Conservation (phyloP, 306 rosid genomes). For the Vigna hirtella region DNA sequence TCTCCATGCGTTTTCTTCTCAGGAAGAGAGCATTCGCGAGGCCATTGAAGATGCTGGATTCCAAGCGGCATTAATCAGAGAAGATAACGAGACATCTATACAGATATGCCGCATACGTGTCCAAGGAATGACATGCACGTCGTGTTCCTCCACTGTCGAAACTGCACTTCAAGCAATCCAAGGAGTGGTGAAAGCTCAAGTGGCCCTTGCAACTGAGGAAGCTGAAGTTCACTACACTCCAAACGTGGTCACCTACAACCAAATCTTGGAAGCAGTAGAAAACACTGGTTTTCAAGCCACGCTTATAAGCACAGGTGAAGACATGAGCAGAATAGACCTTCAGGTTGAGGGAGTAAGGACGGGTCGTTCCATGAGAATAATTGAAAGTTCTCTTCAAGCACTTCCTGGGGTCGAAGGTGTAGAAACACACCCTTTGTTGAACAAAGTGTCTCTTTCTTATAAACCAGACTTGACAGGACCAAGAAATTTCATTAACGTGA, state of each 20-base stretch:
- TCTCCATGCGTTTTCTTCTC: background rate
- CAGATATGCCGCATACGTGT: constrained; percentile 73
- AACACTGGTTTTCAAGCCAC: constrained; percentile 68
- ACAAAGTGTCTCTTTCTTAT: constrained; percentile 73
- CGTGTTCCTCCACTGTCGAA: constrained; percentile 80
- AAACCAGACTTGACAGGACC: constrained; percentile 73
- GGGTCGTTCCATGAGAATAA: constrained; percentile 37
- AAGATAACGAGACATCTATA: constrained; percentile 44
- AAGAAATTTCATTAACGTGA: constrained; percentile 62
- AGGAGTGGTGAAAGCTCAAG: constrained; percentile 68
- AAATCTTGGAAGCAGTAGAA: constrained; percentile 54
- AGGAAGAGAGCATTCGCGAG: constrained; percentile 75
- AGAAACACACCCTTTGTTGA: constrained; percentile 26
- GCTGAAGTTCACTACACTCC: constrained; percentile 79
- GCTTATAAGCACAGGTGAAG: constrained; percentile 64
- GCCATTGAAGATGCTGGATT: constrained; percentile 81
- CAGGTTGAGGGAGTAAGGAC: constrained; percentile 56
- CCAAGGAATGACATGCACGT: constrained; percentile 83
- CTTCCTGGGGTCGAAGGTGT: constrained; percentile 63
- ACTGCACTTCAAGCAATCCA: constrained; percentile 57
- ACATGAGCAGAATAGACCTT: constrained; percentile 72
- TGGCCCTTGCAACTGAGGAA: constrained; percentile 84
- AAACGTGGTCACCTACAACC: constrained; percentile 52
- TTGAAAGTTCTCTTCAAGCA: constrained; percentile 59
- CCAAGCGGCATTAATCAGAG: constrained; percentile 59